Percentiles rank a stretch among this genome's conserved stretches.
Conservation (phyloP, 495 filamentous ascomycete species). For the Xylaria nigripes region DNA sequence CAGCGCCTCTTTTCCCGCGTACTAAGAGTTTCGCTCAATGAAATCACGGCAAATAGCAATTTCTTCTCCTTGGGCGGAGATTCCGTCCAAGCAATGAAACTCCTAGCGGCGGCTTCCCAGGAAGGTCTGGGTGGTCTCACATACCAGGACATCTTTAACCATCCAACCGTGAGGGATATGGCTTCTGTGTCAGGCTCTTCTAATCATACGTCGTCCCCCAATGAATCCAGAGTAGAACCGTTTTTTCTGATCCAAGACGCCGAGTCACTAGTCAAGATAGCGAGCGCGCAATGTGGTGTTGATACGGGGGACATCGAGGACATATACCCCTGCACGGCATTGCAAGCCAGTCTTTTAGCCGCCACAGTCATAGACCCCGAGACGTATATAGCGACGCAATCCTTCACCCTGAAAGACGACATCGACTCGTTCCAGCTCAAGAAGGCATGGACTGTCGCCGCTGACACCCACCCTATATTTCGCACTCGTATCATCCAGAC, state of each 20-base stretch:
- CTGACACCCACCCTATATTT: neutral
- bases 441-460: neutral
- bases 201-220: too few relatives aligned
- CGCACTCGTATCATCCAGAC: neutral
- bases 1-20: neutral
- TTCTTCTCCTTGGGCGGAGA: constrained; percentile 29
- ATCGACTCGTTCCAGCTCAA: neutral
- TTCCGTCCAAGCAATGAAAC: constrained; percentile 25
- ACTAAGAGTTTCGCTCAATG: neutral
- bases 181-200: neutral
- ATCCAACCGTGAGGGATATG: too few relatives aligned
- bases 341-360: neutral
- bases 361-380: neutral
- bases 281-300: neutral
- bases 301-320: neutral
- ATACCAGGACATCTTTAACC: neutral
- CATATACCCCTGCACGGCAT: neutral
- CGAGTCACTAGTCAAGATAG: too few relatives aligned
- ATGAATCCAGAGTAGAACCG: too few relatives aligned
- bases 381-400: neutral
- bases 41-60: constrained; percentile 10
- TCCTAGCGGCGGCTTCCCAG: constrained; percentile 1
- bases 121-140: neutral
- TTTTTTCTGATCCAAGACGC: too few relatives aligned
- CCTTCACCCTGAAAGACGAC: neutral